These are phyloP conservation scores for Tuber melanosporum DNA, from an alignment of 495 filamentous ascomycete species.

Conservation along the genomic window DNA sequence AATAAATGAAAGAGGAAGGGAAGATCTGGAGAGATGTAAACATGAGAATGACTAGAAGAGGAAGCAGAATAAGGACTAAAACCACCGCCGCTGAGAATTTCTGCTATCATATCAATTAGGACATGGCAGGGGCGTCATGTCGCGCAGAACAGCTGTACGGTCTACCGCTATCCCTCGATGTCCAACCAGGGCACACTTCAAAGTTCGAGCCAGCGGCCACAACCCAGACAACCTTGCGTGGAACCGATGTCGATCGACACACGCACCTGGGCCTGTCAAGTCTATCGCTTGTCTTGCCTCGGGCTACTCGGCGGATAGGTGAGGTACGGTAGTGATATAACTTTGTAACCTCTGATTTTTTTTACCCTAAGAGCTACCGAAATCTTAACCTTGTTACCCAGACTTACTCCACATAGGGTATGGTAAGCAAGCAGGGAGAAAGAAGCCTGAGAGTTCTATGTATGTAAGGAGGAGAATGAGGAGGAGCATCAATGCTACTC, in stretches of 20 bases:
- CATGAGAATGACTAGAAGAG: neutral
- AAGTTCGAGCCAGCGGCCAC: conserved; percentile 22
- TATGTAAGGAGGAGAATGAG: conserved; percentile 30
- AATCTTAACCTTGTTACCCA: neutral
- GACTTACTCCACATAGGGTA: neutral
- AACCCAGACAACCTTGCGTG: conserved; percentile 35
- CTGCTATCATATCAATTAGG: conserved; percentile 4
- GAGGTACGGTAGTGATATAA: neutral
- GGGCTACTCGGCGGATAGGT: conserved; percentile 36
- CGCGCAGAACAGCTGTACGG: conserved; percentile 35
- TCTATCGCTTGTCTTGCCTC: conserved; percentile 40
- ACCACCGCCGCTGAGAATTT: conserved; percentile 20
- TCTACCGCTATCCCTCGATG: conserved; percentile 34
- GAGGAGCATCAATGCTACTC: conserved; percentile 36
- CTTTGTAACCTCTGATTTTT: neutral
- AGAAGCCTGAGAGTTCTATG: conserved; percentile 30
- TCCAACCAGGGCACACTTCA: conserved; percentile 33
- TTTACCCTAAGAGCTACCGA: neutral
- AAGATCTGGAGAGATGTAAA: neutral
- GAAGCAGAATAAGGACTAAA: conserved; percentile 12
- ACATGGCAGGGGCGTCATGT: conserved; percentile 33
- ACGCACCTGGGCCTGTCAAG: conserved; percentile 40
- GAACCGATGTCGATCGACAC: conserved; percentile 39
- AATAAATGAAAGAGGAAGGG: conserved; percentile 1
- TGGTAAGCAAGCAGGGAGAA: conserved; percentile 12